Percentiles rank a stretch among this genome's conserved stretches.
phyloP scores from a whole-genome alignment of 2,329 filamentous ascomycete genomes.

The Ceratocystis lukuohia region DNA sequence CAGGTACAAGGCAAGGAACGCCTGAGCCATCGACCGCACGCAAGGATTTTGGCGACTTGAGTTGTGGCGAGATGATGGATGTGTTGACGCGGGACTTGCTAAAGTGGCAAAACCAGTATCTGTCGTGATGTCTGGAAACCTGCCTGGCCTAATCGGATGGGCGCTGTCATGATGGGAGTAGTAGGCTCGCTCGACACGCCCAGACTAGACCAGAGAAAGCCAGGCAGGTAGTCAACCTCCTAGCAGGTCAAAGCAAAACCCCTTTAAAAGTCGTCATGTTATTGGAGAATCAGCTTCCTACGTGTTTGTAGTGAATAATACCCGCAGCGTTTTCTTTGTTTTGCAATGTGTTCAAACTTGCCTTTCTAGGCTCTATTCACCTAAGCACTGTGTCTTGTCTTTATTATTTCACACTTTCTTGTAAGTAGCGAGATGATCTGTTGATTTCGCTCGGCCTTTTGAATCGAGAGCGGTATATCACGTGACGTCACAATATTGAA shows the following conservation, averaged over 20 bases:
- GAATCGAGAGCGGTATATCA: too few species aligned
- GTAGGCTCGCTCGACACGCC: too few species aligned
- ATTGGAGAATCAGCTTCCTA: background rate
- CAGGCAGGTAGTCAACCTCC: background rate
- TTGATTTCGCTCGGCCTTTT: too few species aligned
- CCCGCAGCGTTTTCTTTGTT: conserved; percentile 13
- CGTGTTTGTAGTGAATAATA: background rate
- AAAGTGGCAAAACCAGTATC: conserved; percentile 69
- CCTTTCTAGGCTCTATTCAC: too few species aligned
- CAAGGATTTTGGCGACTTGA: conserved; percentile 60
- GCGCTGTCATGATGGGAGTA: too few species aligned
- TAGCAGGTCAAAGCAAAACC: background rate
- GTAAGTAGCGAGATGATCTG: too few species aligned
- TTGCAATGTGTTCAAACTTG: too few species aligned
- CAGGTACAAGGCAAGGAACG: background rate
- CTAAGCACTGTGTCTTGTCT: background rate
- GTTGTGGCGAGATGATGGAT: conserved; percentile 83
- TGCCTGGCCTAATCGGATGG: too few species aligned
- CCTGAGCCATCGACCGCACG: conserved; percentile 13
- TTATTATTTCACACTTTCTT: too few species aligned
- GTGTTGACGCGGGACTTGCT: conserved; percentile 64
- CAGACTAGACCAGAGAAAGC: too few species aligned
- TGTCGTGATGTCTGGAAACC: conserved; percentile 23
- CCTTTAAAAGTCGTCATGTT: background rate
- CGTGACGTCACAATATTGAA: too few species aligned